Evolutionary conservation across 2,329 filamentous ascomycete genomes (phyloP).

Genomic region (Pseudogymnoascus verrucosus): DNA sequence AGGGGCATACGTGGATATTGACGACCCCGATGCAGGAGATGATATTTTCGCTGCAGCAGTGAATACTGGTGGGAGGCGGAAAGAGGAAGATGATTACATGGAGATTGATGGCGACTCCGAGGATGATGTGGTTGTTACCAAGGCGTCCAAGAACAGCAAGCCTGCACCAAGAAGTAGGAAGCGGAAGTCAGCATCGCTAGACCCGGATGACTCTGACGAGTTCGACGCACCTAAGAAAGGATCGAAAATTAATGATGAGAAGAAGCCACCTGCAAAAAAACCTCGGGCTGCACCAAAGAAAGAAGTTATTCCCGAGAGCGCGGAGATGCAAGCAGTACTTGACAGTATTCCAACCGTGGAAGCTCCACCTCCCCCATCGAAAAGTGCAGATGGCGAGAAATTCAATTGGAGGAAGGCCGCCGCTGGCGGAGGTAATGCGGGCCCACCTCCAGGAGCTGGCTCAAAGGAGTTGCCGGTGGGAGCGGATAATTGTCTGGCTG

Average conservation of each 20-base stretch:
- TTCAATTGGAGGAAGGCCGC: slow-evolving; percentile 67
- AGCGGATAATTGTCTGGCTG: slow-evolving; percentile 80
- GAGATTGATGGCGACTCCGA: slow-evolving; percentile 58
- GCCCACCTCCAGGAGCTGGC: slow-evolving; percentile 55
- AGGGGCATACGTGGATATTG: slow-evolving; percentile 50
- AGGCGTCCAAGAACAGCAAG: slow-evolving; percentile 17
- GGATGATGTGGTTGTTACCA: slow-evolving; percentile 33
- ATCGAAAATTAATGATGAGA: slow-evolving; percentile 25
- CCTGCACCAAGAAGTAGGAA: slow-evolving; percentile 39
- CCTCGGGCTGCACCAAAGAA: slow-evolving; percentile 47
- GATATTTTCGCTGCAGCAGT: slow-evolving; percentile 76
- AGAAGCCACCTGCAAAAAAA: slow-evolving; percentile 28
- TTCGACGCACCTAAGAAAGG: slow-evolving; percentile 49
- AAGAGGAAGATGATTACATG: slow-evolving; percentile 61
- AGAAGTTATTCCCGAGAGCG: slow-evolving; percentile 56
- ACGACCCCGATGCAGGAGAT: slow-evolving; percentile 63
- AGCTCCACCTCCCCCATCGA: slow-evolving; percentile 74
- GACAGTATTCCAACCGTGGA: slow-evolving; percentile 78
- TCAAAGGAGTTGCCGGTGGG: slow-evolving; percentile 70
- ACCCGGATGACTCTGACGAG: slow-evolving; percentile 47
- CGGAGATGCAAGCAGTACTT: slow-evolving; percentile 73
- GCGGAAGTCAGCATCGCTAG: slow-evolving; percentile 48
- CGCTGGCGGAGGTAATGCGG: slow-evolving; percentile 50
- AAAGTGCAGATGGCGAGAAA: slow-evolving; percentile 56
- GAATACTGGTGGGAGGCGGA: slow-evolving; percentile 56